These are phyloP conservation scores for Quillaja saponaria DNA, from an alignment of 306 rosid genomes.

Conservation along the genomic window DNA sequence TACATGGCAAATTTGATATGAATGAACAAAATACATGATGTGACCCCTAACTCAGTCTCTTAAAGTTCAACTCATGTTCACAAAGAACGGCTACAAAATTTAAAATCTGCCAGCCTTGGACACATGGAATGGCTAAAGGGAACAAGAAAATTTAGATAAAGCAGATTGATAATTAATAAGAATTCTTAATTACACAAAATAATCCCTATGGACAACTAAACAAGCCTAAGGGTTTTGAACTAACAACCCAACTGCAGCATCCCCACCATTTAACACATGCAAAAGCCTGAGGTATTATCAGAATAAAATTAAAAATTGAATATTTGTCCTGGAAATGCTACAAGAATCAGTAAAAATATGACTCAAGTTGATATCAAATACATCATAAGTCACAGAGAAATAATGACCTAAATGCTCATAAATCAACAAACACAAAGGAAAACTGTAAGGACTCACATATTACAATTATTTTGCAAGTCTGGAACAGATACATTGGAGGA, in stretches of 20 bases:
- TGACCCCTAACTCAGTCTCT: too few species aligned
- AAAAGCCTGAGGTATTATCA: not conserved
- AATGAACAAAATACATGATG: too few species aligned
- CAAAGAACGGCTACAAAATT: constrained; percentile 1
- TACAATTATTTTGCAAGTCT: constrained; percentile 94
- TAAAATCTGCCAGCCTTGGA: not conserved
- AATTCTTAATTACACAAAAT: not conserved
- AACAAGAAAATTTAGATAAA: not conserved
- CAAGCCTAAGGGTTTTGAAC: not conserved
- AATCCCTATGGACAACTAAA: constrained; percentile 2
- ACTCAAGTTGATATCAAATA: constrained; percentile 15
- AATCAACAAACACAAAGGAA: constrained; percentile 6
- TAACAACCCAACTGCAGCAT: constrained; percentile 7
- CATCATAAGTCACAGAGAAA: not conserved
- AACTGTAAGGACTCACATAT: constrained; percentile 57
- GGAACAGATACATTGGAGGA: constrained; percentile 80
- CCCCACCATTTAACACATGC: not conserved
- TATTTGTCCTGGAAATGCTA: constrained; percentile 10
- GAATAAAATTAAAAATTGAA: constrained; percentile 15
- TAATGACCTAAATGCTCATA: not conserved
- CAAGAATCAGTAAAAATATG: constrained; percentile 2
- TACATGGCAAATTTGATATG: too few species aligned
- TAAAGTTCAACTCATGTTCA: too few species aligned
- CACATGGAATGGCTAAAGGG: not conserved
- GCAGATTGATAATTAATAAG: not conserved